Conservation (phyloP, 441 rosid genomes). For the Dalechampia spathulata region DNA sequence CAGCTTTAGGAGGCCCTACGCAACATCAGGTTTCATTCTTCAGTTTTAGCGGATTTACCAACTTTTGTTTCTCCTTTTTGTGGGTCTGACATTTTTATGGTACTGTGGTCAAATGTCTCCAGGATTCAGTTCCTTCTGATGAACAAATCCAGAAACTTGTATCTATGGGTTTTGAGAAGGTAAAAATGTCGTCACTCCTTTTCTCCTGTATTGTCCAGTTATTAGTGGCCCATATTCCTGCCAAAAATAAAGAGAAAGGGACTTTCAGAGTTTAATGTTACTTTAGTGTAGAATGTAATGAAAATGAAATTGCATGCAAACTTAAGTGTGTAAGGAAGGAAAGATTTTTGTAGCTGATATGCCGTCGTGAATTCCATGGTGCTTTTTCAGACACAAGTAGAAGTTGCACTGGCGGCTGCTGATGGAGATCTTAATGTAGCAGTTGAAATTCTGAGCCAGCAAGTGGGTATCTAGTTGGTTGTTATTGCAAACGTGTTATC, state of each 20-base stretch:
- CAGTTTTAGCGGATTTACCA: neutral
- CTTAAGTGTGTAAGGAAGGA: too few species aligned
- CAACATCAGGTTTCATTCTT: constrained; percentile 38
- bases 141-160: constrained; percentile 75
- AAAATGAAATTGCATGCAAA: neutral
- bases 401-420: constrained; percentile 91
- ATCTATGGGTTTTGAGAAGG: constrained; percentile 94
- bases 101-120: constrained; percentile 16
- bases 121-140: constrained; percentile 48
- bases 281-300: neutral
- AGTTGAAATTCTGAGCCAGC: constrained; percentile 94
- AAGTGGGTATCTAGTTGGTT: constrained; percentile 28
- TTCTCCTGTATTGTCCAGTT: neutral
- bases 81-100: constrained; percentile 2
- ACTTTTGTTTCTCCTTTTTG: neutral
- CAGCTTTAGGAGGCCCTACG: constrained; percentile 27
- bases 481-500: neutral
- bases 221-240: neutral
- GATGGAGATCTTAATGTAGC: constrained; percentile 87
- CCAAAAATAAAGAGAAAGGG: neutral
- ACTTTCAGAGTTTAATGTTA: neutral
- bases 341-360: too few species aligned
- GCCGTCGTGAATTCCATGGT: neutral
- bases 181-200: constrained; percentile 13
- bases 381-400: constrained; percentile 80